These are phyloP conservation scores for Gamsiella multidivaricata DNA, from an alignment of 192 early-diverging fungal genomes.

Conservation along the genomic window DNA sequence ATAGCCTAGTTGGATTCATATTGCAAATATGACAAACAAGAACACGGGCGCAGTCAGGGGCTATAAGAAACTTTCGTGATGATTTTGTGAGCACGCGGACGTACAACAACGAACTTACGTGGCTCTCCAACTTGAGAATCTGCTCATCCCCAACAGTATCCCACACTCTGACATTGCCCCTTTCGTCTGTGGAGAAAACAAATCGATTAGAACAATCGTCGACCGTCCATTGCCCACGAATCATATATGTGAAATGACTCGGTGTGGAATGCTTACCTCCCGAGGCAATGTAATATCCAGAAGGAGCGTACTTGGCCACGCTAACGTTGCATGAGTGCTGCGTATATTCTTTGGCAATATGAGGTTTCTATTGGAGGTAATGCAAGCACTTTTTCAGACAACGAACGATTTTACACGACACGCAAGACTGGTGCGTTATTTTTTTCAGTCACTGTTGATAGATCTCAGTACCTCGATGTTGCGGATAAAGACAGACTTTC, in stretches of 20 bases:
- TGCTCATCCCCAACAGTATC: constrained; percentile 85
- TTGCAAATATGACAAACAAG: background rate
- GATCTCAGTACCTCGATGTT: constrained; percentile 70
- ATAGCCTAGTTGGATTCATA: constrained; percentile 12
- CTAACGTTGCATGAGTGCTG: constrained; percentile 82
- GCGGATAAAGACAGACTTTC: constrained; percentile 87
- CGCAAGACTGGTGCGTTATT: background rate
- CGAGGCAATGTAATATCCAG: constrained; percentile 96
- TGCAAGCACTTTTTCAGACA: background rate
- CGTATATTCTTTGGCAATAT: constrained; percentile 83
- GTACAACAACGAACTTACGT: constrained; percentile 56
- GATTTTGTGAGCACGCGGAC: background rate
- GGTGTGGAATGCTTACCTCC: constrained; percentile 70
- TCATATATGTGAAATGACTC: background rate
- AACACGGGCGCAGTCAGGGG: no score
- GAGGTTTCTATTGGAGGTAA: constrained; percentile 69
- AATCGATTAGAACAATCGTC: background rate
- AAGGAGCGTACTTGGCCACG: constrained; percentile 91
- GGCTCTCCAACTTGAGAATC: constrained; percentile 86
- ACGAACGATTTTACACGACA: background rate
- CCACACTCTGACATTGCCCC: constrained; percentile 95
- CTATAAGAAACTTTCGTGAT: no score
- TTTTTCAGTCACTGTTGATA: background rate
- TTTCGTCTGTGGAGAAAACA: constrained; percentile 64
- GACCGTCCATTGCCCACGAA: no score